Evolutionary conservation across 345 rosid genomes (phyloP).

Genomic region (Cardamine occulta): DNA sequence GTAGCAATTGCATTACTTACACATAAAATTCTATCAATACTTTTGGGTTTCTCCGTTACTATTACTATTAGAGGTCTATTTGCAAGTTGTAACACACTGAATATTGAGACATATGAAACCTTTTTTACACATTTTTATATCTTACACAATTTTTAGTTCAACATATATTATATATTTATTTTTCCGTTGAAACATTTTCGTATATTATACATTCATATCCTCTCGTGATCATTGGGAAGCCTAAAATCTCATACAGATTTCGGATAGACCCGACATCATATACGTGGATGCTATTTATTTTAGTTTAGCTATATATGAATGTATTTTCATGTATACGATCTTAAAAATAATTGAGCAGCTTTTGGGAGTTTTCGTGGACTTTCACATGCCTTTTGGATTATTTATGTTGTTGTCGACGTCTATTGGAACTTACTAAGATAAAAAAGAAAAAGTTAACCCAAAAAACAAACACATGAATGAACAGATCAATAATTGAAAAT

Average conservation of each 20-base stretch:
- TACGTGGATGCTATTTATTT: slow-evolving; percentile 19
- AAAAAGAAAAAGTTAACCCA: background rate
- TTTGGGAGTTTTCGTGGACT: slow-evolving; percentile 33
- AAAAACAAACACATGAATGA: background rate
- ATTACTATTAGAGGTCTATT: too few species aligned
- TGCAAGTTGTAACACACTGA: background rate
- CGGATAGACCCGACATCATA: slow-evolving; percentile 16
- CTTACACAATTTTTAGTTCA: background rate
- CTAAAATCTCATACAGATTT: slow-evolving; percentile 25
- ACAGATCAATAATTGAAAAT: slow-evolving; percentile 19
- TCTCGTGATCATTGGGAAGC: background rate
- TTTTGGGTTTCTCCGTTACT: background rate
- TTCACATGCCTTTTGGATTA: slow-evolving; percentile 32
- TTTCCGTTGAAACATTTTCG: background rate
- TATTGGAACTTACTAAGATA: background rate
- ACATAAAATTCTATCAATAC: background rate
- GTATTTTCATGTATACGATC: background rate
- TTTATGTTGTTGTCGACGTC: background rate
- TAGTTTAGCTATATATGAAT: background rate
- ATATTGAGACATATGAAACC: background rate
- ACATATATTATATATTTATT: background rate
- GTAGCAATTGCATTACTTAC: background rate
- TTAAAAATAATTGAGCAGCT: background rate
- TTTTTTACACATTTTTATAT: background rate
- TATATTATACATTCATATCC: background rate